Evolutionary conservation across 2,329 filamentous ascomycete genomes (phyloP).

Genomic region (Immersiporthe knoxdaviesiana): DNA sequence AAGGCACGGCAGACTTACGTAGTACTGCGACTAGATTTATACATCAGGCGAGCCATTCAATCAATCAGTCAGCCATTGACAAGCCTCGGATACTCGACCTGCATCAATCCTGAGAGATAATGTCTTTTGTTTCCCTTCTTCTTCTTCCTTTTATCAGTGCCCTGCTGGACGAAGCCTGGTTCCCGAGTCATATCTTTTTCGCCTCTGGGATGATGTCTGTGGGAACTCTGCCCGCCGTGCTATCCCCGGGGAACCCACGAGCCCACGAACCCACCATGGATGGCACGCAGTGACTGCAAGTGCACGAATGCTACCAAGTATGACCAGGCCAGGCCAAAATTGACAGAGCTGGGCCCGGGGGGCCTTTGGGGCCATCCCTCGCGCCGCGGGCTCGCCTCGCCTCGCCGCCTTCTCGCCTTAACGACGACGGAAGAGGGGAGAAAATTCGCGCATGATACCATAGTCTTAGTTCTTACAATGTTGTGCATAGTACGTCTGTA

Average conservation of each 20-base stretch:
- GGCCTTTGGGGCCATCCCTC: neutral
- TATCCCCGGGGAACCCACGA: neutral
- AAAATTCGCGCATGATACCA: constrained; percentile 9
- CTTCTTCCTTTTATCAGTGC: neutral
- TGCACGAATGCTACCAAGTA: neutral
- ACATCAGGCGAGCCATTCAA: neutral
- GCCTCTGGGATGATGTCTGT: neutral
- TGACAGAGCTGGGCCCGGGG: neutral
- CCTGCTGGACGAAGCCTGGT: neutral
- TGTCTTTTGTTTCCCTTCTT: neutral
- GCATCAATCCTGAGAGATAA: neutral
- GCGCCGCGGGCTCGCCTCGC: neutral
- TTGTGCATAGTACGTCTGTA: neutral
- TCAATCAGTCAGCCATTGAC: neutral
- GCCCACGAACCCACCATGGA: neutral
- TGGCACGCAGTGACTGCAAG: neutral
- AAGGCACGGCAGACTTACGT: too few species aligned
- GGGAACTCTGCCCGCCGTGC: neutral
- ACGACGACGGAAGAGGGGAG: neutral
- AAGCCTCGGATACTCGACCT: too few species aligned
- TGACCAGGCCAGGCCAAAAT: neutral
- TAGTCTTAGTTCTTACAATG: too few species aligned
- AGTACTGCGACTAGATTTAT: too few species aligned
- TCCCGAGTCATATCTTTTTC: neutral
- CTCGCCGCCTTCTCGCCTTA: constrained; percentile 6